phyloP scores from a whole-genome alignment of 2,329 filamentous ascomycete genomes.

The Arthrobotrys sinensis region DNA sequence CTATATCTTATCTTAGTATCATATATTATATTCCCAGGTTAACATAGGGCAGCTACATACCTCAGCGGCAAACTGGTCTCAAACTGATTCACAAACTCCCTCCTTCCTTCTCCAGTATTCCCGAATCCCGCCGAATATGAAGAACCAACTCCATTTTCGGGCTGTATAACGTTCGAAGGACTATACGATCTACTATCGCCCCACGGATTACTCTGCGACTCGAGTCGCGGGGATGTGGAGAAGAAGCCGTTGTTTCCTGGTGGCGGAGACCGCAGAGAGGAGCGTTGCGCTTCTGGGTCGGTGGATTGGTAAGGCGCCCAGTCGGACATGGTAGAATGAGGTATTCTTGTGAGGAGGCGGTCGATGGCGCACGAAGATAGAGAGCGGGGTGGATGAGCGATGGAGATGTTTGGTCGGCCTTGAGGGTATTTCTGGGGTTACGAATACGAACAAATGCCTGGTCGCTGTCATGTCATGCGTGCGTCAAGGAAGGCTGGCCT shows the following conservation, averaged over 20 bases:
- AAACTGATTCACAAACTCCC: slow-evolving; percentile 81
- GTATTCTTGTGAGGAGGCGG: not conserved
- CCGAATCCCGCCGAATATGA: slow-evolving; percentile 56
- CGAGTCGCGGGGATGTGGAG: slow-evolving; percentile 45
- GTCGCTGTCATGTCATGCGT: slow-evolving; percentile 58
- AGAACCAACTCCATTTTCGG: slow-evolving; percentile 67
- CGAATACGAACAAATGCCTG: slow-evolving; percentile 23
- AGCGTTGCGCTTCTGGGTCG: slow-evolving; percentile 84
- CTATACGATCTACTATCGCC: slow-evolving; percentile 65
- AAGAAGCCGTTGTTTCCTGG: slow-evolving; percentile 57
- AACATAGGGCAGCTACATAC: slow-evolving; percentile 33
- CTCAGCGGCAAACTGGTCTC: slow-evolving; percentile 90
- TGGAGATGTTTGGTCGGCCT: slow-evolving; percentile 36
- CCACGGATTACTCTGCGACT: slow-evolving; percentile 49
- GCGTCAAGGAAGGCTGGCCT: slow-evolving; percentile 29
- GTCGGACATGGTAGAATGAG: slow-evolving; percentile 71
- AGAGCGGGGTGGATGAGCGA: slow-evolving; percentile 34
- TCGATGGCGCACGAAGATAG: slow-evolving; percentile 29
- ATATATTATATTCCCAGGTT: no score
- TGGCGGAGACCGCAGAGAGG: slow-evolving; percentile 51
- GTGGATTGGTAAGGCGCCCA: slow-evolving; percentile 98
- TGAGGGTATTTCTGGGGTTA: slow-evolving; percentile 42
- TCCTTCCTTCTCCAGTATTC: slow-evolving; percentile 66
- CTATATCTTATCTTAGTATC: slow-evolving; percentile 43
- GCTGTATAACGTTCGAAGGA: slow-evolving; percentile 63